A percentile compares a stretch with the other conserved stretches of the same genome.
phyloP scores from a whole-genome alignment of 768 basidiomycete genomes.

The Suillus brevipes region DNA sequence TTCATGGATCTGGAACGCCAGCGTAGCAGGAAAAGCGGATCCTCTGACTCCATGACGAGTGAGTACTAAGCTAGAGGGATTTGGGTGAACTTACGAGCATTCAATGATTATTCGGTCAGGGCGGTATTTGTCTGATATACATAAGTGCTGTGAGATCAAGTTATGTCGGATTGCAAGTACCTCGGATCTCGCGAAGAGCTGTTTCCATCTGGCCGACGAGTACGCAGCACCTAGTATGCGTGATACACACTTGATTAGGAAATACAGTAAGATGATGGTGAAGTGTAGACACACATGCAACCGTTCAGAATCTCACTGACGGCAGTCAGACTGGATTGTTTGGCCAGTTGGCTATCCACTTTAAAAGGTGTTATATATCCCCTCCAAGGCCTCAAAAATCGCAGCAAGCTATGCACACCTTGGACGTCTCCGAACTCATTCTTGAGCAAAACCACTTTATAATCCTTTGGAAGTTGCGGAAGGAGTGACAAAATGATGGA shows the following conservation, averaged over 20 bases:
- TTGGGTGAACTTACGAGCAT: conserved; percentile 68
- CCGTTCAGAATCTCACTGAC: conserved; percentile 95
- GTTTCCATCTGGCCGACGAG: conserved; percentile 94
- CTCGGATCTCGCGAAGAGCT: conserved; percentile 85
- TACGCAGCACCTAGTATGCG: conserved; percentile 73
- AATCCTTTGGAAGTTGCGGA: conserved; percentile 78
- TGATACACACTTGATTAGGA: not conserved
- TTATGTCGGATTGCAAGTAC: conserved; percentile 35
- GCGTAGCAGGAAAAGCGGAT: conserved; percentile 92
- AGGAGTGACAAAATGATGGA: conserved; percentile 82
- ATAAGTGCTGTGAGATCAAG: not conserved
- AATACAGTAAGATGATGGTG: not conserved
- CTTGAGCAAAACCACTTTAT: conserved; percentile 89
- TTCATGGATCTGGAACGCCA: conserved; percentile 92
- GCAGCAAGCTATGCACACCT: conserved; percentile 44
- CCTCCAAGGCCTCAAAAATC: not conserved
- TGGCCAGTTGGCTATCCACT: conserved; percentile 92
- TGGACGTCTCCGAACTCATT: conserved; percentile 96
- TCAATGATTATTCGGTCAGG: conserved; percentile 95
- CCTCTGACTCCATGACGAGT: conserved; percentile 50
- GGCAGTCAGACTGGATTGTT: conserved; percentile 78
- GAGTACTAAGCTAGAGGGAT: not conserved
- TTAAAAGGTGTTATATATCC: conserved; percentile 8
- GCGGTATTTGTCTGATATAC: conserved; percentile 63
- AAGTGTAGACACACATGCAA: conserved; percentile 65